Percentiles rank a stretch among this genome's conserved stretches.
Conservation (phyloP, 208 protist genomes). For the Leishmania aethiopica region DNA sequence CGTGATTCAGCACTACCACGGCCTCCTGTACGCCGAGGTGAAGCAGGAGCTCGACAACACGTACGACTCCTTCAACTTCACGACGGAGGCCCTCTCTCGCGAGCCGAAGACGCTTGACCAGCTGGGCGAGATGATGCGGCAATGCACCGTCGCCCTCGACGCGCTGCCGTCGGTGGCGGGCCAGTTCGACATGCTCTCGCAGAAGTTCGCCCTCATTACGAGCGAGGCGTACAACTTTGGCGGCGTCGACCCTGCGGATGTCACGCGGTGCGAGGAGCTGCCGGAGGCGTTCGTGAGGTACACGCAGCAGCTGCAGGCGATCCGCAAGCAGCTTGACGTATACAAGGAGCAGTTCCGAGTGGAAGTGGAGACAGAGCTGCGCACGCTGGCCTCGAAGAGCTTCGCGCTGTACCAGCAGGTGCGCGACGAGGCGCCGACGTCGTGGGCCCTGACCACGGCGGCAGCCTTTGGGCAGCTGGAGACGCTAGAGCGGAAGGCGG, state of each 20-base stretch:
- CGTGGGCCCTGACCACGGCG: slow-evolving; percentile 59
- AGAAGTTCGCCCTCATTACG: slow-evolving; percentile 95
- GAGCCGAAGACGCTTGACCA: slow-evolving; percentile 94
- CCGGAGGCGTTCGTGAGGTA: slow-evolving; percentile 90
- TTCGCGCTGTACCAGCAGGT: slow-evolving; percentile 86
- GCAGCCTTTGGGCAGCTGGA: slow-evolving; percentile 87
- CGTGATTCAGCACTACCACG: slow-evolving; percentile 96
- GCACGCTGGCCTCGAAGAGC: slow-evolving; percentile 85
- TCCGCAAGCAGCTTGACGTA: slow-evolving; percentile 89
- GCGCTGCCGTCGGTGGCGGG: slow-evolving; percentile 82
- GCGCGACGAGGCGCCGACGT: slow-evolving; percentile 82
- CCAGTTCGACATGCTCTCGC: slow-evolving; percentile 93
- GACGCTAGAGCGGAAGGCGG: slow-evolving; percentile 75
- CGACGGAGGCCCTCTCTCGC: slow-evolving; percentile 70
- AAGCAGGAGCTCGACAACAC: slow-evolving; percentile 91
- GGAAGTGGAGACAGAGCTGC: slow-evolving; percentile 91
- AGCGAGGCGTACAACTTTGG: slow-evolving; percentile 88
- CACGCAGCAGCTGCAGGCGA: slow-evolving; percentile 74
- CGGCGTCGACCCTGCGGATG: slow-evolving; percentile 77
- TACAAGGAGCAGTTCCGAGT: slow-evolving; percentile 96
- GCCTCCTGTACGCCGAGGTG: slow-evolving; percentile 94
- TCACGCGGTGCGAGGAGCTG: slow-evolving; percentile 87
- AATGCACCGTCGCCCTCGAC: slow-evolving; percentile 78
- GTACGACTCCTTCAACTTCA: slow-evolving; percentile 88
- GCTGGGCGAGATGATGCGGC: slow-evolving; percentile 91